phyloP scores from a whole-genome alignment of 1,139 yeast genomes.

The Scheffersomyces segobiensis region DNA sequence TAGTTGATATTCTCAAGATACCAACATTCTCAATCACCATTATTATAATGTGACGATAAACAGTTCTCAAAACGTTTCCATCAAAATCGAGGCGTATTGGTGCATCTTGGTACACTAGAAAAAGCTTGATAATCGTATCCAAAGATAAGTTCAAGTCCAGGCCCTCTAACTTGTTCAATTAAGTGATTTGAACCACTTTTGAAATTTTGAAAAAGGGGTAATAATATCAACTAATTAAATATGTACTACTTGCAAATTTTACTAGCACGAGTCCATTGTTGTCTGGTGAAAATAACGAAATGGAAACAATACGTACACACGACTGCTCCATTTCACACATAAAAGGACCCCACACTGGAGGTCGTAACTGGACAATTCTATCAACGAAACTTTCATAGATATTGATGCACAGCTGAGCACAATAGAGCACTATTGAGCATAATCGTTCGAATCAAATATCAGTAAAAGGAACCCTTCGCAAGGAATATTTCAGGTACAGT shows the following conservation, averaged over 20 bases:
- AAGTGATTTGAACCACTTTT: background rate
- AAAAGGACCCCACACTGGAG: background rate
- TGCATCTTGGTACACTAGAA: background rate
- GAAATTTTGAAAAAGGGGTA: background rate
- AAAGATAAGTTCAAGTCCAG: background rate
- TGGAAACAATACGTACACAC: background rate
- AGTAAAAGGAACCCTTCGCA: background rate
- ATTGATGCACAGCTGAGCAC: background rate
- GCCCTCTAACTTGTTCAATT: background rate
- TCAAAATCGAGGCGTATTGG: background rate
- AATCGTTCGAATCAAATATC: background rate
- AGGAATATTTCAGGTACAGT: background rate
- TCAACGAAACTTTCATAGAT: background rate
- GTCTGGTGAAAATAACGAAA: background rate
- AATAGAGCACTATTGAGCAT: too few species aligned
- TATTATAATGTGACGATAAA: too few species aligned
- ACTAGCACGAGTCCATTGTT: background rate
- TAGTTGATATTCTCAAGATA: too few species aligned
- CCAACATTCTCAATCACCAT: background rate
- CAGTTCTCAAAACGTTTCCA: background rate
- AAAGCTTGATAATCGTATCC: background rate
- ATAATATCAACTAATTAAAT: too few species aligned
- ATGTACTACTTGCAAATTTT: background rate
- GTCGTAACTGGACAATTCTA: background rate
- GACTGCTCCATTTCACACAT: background rate